Evolutionary conservation across 805 yeast genomes (phyloP), one percentile per base, ranked within the genome.

Genomic region (Saturnispora saitoi): DNA sequence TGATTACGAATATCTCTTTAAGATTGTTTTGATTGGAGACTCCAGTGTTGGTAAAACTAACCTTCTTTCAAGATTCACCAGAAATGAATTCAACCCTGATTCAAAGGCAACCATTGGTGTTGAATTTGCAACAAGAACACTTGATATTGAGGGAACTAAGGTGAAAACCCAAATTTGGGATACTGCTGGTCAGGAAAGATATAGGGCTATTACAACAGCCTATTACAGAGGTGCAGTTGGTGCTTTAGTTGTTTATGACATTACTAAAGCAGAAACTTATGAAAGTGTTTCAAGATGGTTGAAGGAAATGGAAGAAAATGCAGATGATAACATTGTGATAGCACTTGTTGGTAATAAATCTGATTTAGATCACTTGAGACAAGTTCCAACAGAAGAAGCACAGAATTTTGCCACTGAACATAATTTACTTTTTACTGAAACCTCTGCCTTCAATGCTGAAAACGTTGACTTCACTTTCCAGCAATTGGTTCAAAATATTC

Each of bases 151-250:
- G 56, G 89, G 88, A 39, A 85, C 84, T 61, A 71, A 87, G 63
- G 83, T 86, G 57, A 87, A 86, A 66, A 91, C 95, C 4, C 95
- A 88, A 68, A 83, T 89, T 58, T 91, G 99, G 99, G 99, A 91
- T 68, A 91, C 99, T 32, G 99, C 99, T 2, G 99, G 99, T 53
- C 99, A 91, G 72, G 99, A 91, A 69, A 81, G 99, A 67, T 91
- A 93, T 73, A 80, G 99, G 60, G 98, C 99, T 41, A 91, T 91
- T 66, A 93, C 99, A 30, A 82, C 93, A 49, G 98, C 98, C 5
- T 91, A 91, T 70, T 91, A 91, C 67, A 78, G 99, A 64, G 99
- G 98, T 38, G 98, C 99, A 1, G 96, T 90, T 48, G 99, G 99
- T 51, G 98, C 98, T 4, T 75, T 91, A 60, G 84, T 91, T 50